phyloP scores from a whole-genome alignment of 345 rosid genomes.

The Eucalyptus guilfoylei region DNA sequence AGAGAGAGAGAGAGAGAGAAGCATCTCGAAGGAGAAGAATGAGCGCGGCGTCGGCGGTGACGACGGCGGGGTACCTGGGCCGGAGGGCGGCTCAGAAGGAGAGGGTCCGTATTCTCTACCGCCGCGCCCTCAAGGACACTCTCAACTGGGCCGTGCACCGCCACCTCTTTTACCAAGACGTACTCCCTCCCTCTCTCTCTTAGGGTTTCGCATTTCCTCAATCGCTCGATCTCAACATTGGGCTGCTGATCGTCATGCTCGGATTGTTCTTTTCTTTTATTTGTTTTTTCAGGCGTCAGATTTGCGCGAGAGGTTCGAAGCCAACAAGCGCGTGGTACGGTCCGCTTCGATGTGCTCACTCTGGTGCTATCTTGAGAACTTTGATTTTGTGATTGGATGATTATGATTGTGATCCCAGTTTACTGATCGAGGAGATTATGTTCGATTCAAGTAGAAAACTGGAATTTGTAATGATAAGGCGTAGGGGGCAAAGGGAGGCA shows the following conservation, averaged over 20 bases:
- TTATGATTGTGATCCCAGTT: not conserved
- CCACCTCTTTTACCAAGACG: conserved; percentile 84
- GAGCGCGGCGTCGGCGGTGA: not conserved
- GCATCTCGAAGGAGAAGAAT: not conserved
- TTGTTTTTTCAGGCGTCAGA: conserved; percentile 42
- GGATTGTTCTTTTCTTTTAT: not conserved
- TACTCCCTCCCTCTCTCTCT: not conserved
- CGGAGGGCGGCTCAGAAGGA: conserved; percentile 91
- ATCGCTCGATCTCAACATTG: not conserved
- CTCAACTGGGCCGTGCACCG: conserved; percentile 99
- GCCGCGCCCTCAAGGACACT: conserved; percentile 89
- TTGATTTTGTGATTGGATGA: not conserved
- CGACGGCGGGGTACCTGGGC: conserved; percentile 47
- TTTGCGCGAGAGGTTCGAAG: conserved; percentile 77
- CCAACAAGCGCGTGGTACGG: conserved; percentile 75
- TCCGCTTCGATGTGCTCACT: not conserved
- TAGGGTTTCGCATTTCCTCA: not conserved
- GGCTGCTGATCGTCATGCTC: not conserved
- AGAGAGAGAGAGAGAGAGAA: not conserved
- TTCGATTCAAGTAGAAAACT: not conserved
- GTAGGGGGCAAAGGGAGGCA: not conserved
- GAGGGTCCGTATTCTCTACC: conserved; percentile 84
- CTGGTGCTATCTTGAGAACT: not conserved
- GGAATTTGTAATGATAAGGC: not conserved
- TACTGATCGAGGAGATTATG: not conserved